A percentile compares a stretch with the other conserved stretches of the same genome.
Conservation (phyloP, 2,329 filamentous ascomycete species). For the Diaporthe vexans region DNA sequence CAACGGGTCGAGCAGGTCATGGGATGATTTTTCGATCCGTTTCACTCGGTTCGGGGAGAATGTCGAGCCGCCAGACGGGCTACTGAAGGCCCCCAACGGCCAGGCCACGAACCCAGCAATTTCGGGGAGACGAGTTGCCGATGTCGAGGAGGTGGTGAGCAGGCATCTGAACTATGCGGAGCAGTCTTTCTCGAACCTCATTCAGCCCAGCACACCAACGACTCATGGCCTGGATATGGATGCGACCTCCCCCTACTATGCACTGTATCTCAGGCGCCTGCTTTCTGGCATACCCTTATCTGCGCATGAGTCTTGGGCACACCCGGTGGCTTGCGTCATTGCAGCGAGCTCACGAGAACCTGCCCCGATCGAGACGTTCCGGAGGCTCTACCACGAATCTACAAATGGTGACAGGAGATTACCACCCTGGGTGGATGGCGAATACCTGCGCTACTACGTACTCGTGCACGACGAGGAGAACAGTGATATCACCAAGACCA, state of each 20-base stretch:
- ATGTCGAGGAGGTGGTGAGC: constrained; percentile 86
- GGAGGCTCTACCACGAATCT: constrained; percentile 87
- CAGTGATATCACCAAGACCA: constrained; percentile 92
- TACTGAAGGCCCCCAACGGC: constrained; percentile 50
- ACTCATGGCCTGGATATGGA: constrained; percentile 61
- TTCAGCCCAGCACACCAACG: constrained; percentile 55
- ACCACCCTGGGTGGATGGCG: constrained; percentile 89
- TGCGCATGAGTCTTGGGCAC: constrained; percentile 92
- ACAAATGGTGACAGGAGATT: constrained; percentile 80
- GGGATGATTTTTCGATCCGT: constrained; percentile 91
- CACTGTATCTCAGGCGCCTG: constrained; percentile 85
- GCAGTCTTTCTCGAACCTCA: constrained; percentile 61
- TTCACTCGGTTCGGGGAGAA: constrained; percentile 80
- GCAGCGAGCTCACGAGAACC: constrained; percentile 92
- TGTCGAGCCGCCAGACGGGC: constrained; percentile 63
- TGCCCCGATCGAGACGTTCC: constrained; percentile 87
- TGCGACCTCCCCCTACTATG: constrained; percentile 83
- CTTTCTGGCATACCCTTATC: constrained; percentile 83
- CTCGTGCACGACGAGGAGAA: constrained; percentile 96
- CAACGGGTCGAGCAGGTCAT: constrained; percentile 83
- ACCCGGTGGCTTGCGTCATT: constrained; percentile 94
- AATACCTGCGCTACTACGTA: constrained; percentile 96
- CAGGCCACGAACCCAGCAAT: constrained; percentile 43
- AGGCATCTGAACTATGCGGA: constrained; percentile 84
- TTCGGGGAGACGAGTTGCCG: constrained; percentile 66